Percentiles rank a stretch among this genome's conserved stretches.
These are phyloP conservation scores for Calamus simplicifolius DNA, from an alignment of 176 grass and related monocot species.

Conservation along the genomic window DNA sequence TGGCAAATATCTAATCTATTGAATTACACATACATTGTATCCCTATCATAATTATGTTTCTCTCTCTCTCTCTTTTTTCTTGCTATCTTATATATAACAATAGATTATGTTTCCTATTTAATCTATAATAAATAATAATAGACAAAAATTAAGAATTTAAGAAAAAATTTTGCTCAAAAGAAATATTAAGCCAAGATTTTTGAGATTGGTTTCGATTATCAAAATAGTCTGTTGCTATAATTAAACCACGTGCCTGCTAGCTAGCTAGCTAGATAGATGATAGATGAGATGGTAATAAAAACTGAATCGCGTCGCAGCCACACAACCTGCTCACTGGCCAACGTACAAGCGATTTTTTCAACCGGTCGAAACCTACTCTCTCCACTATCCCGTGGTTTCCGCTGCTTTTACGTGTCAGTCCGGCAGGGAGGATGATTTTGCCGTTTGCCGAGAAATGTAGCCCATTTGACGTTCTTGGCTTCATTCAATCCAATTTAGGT, in stretches of 20 bases:
- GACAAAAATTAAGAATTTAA: too few relatives aligned
- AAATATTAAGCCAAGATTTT: too few relatives aligned
- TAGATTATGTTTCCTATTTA: too few relatives aligned
- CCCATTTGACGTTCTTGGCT: constrained; percentile 1
- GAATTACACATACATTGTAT: too few relatives aligned
- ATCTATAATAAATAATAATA: too few relatives aligned
- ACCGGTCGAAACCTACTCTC: constrained; percentile 24
- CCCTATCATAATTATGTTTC: too few relatives aligned
- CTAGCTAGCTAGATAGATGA: too few relatives aligned
- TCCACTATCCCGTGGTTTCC: constrained; percentile 15
- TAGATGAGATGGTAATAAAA: constrained; percentile 2
- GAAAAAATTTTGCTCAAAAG: too few relatives aligned
- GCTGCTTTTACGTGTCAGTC: constrained; percentile 21
- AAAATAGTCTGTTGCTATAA: background rate
- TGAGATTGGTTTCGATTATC: too few relatives aligned
- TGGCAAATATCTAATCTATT: too few relatives aligned
- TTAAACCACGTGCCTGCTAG: constrained; percentile 8
- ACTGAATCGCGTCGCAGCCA: constrained; percentile 14
- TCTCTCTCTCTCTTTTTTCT: too few relatives aligned
- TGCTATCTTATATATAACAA: too few relatives aligned
- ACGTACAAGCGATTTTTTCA: constrained; percentile 28
- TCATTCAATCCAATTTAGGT: constrained; percentile 9
- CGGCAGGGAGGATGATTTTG: background rate
- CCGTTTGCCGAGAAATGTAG: constrained; percentile 13
- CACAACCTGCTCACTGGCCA: constrained; percentile 32